Evolutionary conservation across 345 rosid genomes (phyloP).

Genomic region (Combretum micranthum): DNA sequence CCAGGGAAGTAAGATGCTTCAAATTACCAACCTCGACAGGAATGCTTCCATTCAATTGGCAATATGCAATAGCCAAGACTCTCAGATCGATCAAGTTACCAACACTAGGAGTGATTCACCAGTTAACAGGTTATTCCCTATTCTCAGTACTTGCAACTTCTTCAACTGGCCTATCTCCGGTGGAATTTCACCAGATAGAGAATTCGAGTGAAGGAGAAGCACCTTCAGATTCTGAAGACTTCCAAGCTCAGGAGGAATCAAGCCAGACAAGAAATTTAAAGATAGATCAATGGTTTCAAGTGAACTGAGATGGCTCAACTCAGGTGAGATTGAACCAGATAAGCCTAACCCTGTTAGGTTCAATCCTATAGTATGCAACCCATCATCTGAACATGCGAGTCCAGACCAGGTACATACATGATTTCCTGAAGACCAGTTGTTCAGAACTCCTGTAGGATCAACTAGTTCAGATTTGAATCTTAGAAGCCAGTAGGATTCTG

Average conservation of each 20-base stretch:
- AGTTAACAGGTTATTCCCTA: conserved; percentile 55
- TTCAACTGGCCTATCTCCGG: conserved; percentile 46
- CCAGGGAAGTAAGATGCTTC: conserved; percentile 39
- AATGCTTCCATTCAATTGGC: conserved; percentile 63
- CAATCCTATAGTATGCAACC: conserved; percentile 33
- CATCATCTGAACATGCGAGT: conserved; percentile 52
- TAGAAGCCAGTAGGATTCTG: conserved; percentile 44
- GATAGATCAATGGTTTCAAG: conserved; percentile 71
- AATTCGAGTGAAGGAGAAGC: conserved; percentile 58
- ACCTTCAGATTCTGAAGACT: conserved; percentile 53
- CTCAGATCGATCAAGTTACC: conserved; percentile 58
- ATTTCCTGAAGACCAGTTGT: conserved; percentile 43
- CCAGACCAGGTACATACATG: conserved; percentile 64
- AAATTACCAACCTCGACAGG: conserved; percentile 69
- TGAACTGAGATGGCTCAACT: conserved; percentile 37
- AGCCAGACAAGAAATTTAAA: conserved; percentile 42
- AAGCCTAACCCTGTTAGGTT: conserved; percentile 56
- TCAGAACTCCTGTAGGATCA: conserved; percentile 42
- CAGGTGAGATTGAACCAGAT: conserved; percentile 50
- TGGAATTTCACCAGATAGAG: conserved; percentile 65
- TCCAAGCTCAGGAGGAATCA: conserved; percentile 55
- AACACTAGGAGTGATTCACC: conserved; percentile 50
- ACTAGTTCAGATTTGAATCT: conserved; percentile 42
- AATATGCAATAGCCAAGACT: conserved; percentile 48
- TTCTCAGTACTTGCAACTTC: conserved; percentile 50